Base-by-base conservation (phyloP, 2,329 filamentous ascomycete genomes). In the Emmonsiellopsis sp. region DNA sequence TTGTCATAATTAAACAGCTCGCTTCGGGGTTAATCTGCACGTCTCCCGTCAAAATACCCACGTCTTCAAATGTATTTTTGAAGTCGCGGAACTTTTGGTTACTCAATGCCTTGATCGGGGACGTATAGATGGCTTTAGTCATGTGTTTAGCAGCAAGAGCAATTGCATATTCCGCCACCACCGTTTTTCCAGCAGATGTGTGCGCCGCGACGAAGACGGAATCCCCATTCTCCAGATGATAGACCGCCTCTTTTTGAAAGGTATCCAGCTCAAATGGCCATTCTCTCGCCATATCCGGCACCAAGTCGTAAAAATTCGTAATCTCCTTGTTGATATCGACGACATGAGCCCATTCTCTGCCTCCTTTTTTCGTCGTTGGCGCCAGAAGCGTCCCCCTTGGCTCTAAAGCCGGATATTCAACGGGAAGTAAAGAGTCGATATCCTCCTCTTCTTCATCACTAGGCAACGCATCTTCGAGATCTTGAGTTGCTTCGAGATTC, bases 81-180 rank as follows among this genome's bases (percentile, higher is more conserved):
- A 98, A 98, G 67, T 98, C 93, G 58, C 93, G 83, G 71, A 97
- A 98, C 69, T 98, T 98, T 67, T 98, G 93, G 67, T 98, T 98
- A 72, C 93, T 97, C 54, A 98, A 76, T 2, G 93, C 93, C 69
- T 98, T 98, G 76, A 98, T 98, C 0, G 93, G 93, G 0, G 93
- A 97, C 0, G 93, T 98, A 69, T 98, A 98, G 59, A 98, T 98
- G 20, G 93, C 92, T 69, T 98, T 98, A 7, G 93, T 98, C 92
- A 97, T 97, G 68, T 98, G 93, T 66, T 92, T 94, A n/a, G 89
- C 86, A 32, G 93, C 93, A 55, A 98, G 76, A 6, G 93, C 90
- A 68, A 98, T 97, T 48, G 92, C 93, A 70, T 98, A 98, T 68
- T 98, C 93, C 31, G 93, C 93, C 11, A 98, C 93, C 0, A 97